Percentiles rank a stretch among this genome's conserved stretches.
Evolutionary conservation across 768 basidiomycete genomes (phyloP).

Genomic region (Pisolithus marmoratus): DNA sequence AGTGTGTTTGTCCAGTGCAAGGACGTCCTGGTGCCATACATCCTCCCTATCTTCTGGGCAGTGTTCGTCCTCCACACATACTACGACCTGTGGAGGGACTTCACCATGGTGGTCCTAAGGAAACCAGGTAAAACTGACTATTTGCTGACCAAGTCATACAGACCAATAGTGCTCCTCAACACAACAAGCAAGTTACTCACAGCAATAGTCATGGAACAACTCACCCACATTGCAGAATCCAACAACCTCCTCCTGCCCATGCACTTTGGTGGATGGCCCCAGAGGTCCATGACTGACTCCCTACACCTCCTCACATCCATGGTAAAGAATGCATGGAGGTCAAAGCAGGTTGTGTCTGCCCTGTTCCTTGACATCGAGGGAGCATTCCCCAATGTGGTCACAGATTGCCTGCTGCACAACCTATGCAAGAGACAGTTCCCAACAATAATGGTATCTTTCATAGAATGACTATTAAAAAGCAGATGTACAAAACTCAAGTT

Average conservation of each 20-base stretch:
- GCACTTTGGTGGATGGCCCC: constrained; percentile 36
- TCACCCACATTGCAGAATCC: no score
- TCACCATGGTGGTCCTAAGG: constrained; percentile 16
- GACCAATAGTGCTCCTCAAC: constrained; percentile 34
- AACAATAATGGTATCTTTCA: neutral
- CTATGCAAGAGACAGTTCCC: constrained; percentile 7
- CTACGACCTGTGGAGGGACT: no score
- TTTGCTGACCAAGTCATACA: constrained; percentile 25
- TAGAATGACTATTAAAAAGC: neutral
- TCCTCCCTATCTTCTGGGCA: no score
- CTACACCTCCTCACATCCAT: constrained; percentile 26
- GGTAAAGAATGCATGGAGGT: constrained; percentile 35
- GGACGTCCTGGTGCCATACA: no score
- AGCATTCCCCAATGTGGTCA: constrained; percentile 37
- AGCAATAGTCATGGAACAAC: no score
- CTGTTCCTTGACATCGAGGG: constrained; percentile 41
- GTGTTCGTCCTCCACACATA: no score
- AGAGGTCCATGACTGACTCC: constrained; percentile 35
- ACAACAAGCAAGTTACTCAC: constrained; percentile 1
- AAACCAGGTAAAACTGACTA: constrained; percentile 31
- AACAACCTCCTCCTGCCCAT: constrained; percentile 24
- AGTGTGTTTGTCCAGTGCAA: constrained; percentile 9
- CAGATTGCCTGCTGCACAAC: constrained; percentile 26
- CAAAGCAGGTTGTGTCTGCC: constrained; percentile 27
- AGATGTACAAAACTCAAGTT: neutral